Evolutionary conservation across 148 eudicot species (phyloP).

Genomic region (Rhododendron kiyosumense): DNA sequence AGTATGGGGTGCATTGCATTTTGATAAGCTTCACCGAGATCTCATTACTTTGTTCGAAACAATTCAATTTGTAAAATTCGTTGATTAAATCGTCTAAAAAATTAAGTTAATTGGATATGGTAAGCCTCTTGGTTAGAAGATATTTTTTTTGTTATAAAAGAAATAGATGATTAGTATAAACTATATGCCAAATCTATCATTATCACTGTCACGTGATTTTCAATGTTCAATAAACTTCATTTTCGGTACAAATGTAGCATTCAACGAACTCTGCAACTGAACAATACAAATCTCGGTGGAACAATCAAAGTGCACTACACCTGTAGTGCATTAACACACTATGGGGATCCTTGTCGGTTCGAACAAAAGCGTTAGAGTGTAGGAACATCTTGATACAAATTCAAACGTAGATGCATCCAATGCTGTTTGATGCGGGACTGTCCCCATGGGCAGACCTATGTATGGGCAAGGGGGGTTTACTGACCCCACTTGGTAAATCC

Average conservation of each 20-base stretch:
- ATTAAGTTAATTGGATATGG: neutral
- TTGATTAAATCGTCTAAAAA: neutral
- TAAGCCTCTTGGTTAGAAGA: neutral
- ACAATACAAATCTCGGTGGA: neutral
- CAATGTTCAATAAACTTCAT: neutral
- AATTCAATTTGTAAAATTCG: neutral
- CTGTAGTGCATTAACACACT: neutral
- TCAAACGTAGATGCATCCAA: neutral
- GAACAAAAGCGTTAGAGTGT: neutral
- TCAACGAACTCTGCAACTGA: neutral
- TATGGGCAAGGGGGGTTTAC: no score
- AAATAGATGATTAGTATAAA: no score
- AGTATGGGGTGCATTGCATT: neutral
- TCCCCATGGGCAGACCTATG: no score
- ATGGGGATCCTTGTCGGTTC: neutral
- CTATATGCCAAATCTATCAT: neutral
- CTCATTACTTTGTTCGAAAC: neutral
- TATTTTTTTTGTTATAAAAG: neutral
- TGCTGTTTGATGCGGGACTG: neutral
- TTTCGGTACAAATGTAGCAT: neutral
- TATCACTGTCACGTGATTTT: neutral
- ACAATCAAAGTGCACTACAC: neutral
- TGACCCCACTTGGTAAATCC: no score
- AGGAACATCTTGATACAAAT: neutral
- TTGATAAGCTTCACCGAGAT: neutral